Evolutionary conservation across 2,329 filamentous ascomycete genomes (phyloP).

Genomic region (Aspergillus sojae): DNA sequence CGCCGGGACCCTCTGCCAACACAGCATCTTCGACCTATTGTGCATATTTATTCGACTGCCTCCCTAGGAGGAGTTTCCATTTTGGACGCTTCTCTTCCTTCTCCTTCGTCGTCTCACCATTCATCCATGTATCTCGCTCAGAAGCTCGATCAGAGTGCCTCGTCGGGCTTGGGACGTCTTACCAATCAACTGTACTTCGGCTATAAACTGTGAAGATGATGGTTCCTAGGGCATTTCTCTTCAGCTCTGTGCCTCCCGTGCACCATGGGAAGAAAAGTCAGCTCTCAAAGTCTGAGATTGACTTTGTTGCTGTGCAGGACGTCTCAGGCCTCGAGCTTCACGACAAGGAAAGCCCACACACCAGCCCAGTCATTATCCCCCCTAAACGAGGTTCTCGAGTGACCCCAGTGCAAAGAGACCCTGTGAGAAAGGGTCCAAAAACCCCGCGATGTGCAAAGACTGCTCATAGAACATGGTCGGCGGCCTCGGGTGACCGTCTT

Average conservation of each 20-base stretch:
- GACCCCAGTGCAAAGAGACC: slow-evolving; percentile 20
- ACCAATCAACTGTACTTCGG: slow-evolving; percentile 17
- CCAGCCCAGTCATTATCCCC: slow-evolving; percentile 40
- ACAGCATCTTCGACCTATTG: slow-evolving; percentile 19
- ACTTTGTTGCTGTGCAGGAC: slow-evolving; percentile 14
- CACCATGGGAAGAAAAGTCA: slow-evolving; percentile 20
- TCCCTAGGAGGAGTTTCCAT: slow-evolving; percentile 8
- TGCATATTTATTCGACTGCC: slow-evolving; percentile 8
- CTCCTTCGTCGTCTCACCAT: slow-evolving; percentile 17
- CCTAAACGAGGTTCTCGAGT: slow-evolving; percentile 33
- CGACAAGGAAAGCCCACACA: slow-evolving; percentile 21
- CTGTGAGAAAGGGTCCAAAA: slow-evolving; percentile 20
- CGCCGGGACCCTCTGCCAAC: slow-evolving; percentile 23
- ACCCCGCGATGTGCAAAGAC: slow-evolving; percentile 23
- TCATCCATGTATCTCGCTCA: slow-evolving; percentile 46
- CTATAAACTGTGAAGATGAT: slow-evolving; percentile 39
- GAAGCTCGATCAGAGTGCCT: slow-evolving; percentile 44
- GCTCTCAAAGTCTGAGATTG: slow-evolving; percentile 11
- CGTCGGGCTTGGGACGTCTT: slow-evolving; percentile 33
- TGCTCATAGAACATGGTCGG: slow-evolving; percentile 30
- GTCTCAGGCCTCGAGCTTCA: slow-evolving; percentile 21
- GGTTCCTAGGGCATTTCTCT: slow-evolving; percentile 44
- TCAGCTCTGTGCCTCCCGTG: slow-evolving; percentile 31
- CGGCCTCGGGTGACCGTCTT: slow-evolving; percentile 41
- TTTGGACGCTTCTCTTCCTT: slow-evolving; percentile 11